A percentile compares a stretch with the other conserved stretches of the same genome.
These are phyloP conservation scores for Eimeria necatrix DNA, from an alignment of 169 alveolate species.

Conservation along the genomic window DNA sequence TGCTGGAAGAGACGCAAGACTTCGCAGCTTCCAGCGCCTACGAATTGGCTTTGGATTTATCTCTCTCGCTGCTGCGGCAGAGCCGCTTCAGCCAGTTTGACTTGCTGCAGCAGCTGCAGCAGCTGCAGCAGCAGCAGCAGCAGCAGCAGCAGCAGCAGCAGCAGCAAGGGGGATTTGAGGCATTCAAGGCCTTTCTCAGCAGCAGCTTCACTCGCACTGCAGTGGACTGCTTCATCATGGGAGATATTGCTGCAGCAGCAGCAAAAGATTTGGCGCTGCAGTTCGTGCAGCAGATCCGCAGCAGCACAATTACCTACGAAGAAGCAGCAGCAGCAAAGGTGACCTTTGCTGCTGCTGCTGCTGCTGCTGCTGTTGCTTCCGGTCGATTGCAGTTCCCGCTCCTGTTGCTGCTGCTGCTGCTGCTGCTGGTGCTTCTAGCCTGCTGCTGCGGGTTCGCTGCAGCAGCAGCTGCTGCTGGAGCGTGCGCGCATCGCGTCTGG, in stretches of 20 bases:
- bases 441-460: too few species aligned
- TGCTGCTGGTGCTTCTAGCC: neutral
- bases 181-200: neutral
- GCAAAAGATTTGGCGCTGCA: constrained; percentile 66
- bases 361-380: neutral
- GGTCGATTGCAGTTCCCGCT: neutral
- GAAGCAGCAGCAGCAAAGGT: constrained; percentile 80
- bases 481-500: too few species aligned
- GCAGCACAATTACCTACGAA: constrained; percentile 30
- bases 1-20: constrained; percentile 40
- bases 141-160: neutral
- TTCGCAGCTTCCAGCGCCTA: constrained; percentile 53
- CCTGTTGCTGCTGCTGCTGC: neutral
- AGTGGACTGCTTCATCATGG: constrained; percentile 80
- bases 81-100: constrained; percentile 60
- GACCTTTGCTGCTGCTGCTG: neutral
- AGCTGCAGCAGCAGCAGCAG: neutral
- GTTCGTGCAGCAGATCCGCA: neutral
- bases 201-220: constrained; percentile 1
- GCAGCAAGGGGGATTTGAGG: neutral
- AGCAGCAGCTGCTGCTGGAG: neutral
- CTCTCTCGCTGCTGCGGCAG: constrained; percentile 38
- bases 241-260: constrained; percentile 48
- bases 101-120: constrained; percentile 15
- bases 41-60: constrained; percentile 77